A percentile compares a stretch with the other conserved stretches of the same genome.
Conservation (phyloP, 164 flowering plant species). For the Macadamia integrifolia region DNA sequence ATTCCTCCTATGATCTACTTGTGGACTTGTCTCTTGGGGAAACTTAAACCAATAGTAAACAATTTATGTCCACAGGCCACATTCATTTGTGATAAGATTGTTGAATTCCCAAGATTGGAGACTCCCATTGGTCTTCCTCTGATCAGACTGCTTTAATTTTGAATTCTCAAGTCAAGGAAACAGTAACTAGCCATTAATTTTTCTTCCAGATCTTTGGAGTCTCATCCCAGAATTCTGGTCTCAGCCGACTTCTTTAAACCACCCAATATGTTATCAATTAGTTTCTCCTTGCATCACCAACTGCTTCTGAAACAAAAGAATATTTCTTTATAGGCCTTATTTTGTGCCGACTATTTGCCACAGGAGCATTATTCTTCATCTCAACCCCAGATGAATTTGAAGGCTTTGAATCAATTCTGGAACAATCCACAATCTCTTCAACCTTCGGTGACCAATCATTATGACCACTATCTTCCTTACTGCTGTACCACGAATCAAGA, state of each 20-base stretch:
- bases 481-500: slow-evolving; percentile 46
- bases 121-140: no score
- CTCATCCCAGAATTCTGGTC: slow-evolving; percentile 21
- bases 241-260: slow-evolving; percentile 40
- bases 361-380: slow-evolving; percentile 5
- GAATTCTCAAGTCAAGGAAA: not conserved
- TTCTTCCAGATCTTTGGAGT: not conserved
- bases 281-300: slow-evolving; percentile 27
- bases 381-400: slow-evolving; percentile 11
- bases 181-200: not conserved
- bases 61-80: no score
- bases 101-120: no score
- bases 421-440: slow-evolving; percentile 21
- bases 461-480: slow-evolving; percentile 15
- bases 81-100: no score
- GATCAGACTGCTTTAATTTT: not conserved
- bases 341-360: slow-evolving; percentile 12
- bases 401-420: slow-evolving; percentile 10
- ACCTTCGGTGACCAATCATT: slow-evolving; percentile 7
- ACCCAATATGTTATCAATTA: slow-evolving; percentile 45
- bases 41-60: no score
- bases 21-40: no score
- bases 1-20: no score
- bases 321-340: slow-evolving; percentile 29
- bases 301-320: slow-evolving; percentile 44